A percentile compares a stretch with the other conserved stretches of the same genome.
phyloP scores from a whole-genome alignment of 2,329 filamentous ascomycete genomes.

The Pochonia chlamydosporia region DNA sequence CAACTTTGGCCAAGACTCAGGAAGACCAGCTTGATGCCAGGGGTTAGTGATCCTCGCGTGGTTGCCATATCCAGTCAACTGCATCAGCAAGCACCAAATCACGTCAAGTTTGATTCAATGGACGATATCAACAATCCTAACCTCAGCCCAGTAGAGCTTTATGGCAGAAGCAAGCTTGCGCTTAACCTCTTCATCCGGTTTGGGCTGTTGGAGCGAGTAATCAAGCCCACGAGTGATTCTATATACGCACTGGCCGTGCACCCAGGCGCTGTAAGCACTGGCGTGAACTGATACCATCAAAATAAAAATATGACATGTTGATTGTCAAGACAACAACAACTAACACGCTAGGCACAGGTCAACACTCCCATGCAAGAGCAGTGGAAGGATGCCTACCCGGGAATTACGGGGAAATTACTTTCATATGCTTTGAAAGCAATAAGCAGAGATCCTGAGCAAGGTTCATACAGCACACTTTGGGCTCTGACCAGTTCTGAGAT shows the following conservation, averaged over 20 bases:
- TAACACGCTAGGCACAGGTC: conserved; percentile 21
- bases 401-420: conserved; percentile 31
- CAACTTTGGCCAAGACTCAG: conserved; percentile 35
- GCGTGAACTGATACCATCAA: no score
- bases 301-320: no score
- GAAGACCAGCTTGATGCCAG: conserved; percentile 30
- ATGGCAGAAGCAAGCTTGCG: conserved; percentile 35
- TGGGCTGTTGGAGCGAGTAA: conserved; percentile 32
- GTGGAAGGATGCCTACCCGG: conserved; percentile 39
- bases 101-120: conserved; percentile 29
- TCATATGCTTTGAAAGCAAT: conserved; percentile 26
- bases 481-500: conserved; percentile 34
- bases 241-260: conserved; percentile 36
- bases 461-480: conserved; percentile 37
- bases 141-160: conserved; percentile 28
- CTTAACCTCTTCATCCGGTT: conserved; percentile 37
- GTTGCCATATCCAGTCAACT: conserved; percentile 35
- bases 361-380: conserved; percentile 39
- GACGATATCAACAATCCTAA: conserved; percentile 36
- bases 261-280: conserved; percentile 31
- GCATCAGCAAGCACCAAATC: conserved; percentile 30
- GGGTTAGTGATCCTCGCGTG: conserved; percentile 29
- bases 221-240: conserved; percentile 33
- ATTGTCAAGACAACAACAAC: no score
- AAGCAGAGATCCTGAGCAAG: conserved; percentile 33